Evolutionary conservation across 768 basidiomycete species (phyloP), one percentile per base, ranked within the genome.

Genomic region (Scleroderma citrinum): DNA sequence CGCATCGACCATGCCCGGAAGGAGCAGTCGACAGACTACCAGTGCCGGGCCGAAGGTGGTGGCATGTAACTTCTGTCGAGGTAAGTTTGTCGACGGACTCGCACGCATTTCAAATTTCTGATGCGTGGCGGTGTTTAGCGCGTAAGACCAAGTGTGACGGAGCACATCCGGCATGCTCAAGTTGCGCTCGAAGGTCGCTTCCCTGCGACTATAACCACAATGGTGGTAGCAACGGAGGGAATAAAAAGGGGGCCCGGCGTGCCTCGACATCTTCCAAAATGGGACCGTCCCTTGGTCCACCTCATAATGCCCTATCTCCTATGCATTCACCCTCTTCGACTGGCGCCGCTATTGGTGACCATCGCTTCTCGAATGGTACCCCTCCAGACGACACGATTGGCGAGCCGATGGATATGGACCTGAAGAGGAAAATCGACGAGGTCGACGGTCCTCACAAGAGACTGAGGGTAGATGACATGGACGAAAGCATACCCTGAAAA

Each of bases 141-240:
- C 89, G 89, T 51, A 92, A 92, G 71, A 92, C 89, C 17, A 85
- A 88, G 63, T 92, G 89, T 58, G 89, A 92, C 64, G 89, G 89
- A 35, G 85, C 76, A n/a, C 87, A 87, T 60, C 89, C 89, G 26
- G 77, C 83, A 23, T 92, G 89, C 63, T 81, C 85, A 47, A 89
- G 87, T 67, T 92, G 89, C 65, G 80, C 83, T 51, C 84, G 86
- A 52, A 74, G 89, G 56, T 77, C 78, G 37, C 73, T 91, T 62
- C 73, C 77, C 38, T 92, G 89, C 72, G 86, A 82, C 64, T 92
- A 91, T 68, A 83, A 84, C 36, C 85, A 90, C 59, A 86, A 88
- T 55, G 70, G 68, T 17, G 56, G 39, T 48, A 50, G 40, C 36
- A 64, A 61, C 7, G 64, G 66, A 19, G 53, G 51, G 30, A 55